Base-by-base conservation (phyloP, 805 yeast species). In the Tetrapisispora iriomotensis region DNA sequence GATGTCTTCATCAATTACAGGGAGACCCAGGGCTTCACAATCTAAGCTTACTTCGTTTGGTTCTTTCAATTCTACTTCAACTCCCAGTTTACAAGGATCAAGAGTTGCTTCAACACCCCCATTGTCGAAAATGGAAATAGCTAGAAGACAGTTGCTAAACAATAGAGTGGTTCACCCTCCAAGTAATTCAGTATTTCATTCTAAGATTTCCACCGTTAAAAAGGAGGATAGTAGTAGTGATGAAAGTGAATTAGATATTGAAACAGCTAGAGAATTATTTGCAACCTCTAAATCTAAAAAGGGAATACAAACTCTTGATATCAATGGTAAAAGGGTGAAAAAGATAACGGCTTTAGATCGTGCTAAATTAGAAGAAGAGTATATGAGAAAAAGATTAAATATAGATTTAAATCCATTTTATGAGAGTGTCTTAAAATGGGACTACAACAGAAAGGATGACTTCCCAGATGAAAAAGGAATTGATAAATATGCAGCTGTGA, bases 341-440 rank as follows among this genome's bases (percentile, higher is more conserved):
- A 66, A 61, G 37, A 53, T 66, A 22, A 62, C 63, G 15, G 60
- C 61, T 9, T 61, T 71, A 13, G 66, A 66, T 24, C 57, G 61
- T 18, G 68, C 64, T 37, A 76, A 75, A 48, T 58, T 65, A 26
- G 90, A 79, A 29, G 88, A 82, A 54, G 81, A 81, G 43, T 65
- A 78, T 39, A 84, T 86, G 88, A 73, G 94, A 47, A 66, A 72
- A 46, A 71, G 97, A 47, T 65, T 90, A 39, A 78, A 81, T 51
- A 87, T 87, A 10, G 84, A 81, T 51, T 61, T 86, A 55, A 77
- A 74, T 42, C 87, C 94, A 2, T 66, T 94, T 6, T 86, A 90
- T 55, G 64, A 66, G 14, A 70, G 70, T 6, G 69, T 92, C 7
- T 64, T 92, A 41, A 65, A 68, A 31, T 92, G 98, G 98, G 74